These are phyloP conservation scores for Verbascum thapsus DNA, from an alignment of 257 asterid species.

Conservation along the genomic window DNA sequence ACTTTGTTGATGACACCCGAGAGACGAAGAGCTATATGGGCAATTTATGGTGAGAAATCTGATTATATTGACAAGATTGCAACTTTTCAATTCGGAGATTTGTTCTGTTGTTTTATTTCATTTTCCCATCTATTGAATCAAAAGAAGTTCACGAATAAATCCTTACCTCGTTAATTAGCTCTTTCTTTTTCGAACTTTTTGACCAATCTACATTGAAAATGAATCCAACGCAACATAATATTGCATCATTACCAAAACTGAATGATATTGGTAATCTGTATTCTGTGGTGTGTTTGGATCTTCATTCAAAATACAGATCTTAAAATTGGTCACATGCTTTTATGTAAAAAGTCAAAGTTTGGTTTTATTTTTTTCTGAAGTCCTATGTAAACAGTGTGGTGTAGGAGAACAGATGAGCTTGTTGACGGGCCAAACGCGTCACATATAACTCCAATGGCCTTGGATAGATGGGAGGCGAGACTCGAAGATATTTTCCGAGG, in stretches of 20 bases:
- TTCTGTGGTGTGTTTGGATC: too few relatives aligned
- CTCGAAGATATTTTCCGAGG: slow-evolving; percentile 81
- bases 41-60: slow-evolving; percentile 72
- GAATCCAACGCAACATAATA: slow-evolving; percentile 1
- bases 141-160: too few relatives aligned
- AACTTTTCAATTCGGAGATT: too few relatives aligned
- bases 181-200: not conserved
- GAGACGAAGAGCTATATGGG: slow-evolving; percentile 96
- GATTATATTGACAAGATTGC: slow-evolving; percentile 6
- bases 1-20: slow-evolving; percentile 94
- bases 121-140: too few relatives aligned
- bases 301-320: too few relatives aligned
- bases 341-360: too few relatives aligned
- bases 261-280: too few relatives aligned
- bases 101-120: too few relatives aligned
- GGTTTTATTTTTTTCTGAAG: not conserved
- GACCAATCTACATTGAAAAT: not conserved
- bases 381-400: slow-evolving; percentile 69
- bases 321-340: too few relatives aligned
- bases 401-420: slow-evolving; percentile 97
- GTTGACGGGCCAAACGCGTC: slow-evolving; percentile 99
- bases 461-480: slow-evolving; percentile 95
- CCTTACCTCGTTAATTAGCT: too few relatives aligned
- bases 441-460: slow-evolving; percentile 86
- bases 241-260: too few relatives aligned